Percentiles rank a stretch among this genome's conserved stretches.
Evolutionary conservation across 208 protist species (phyloP).

Genomic region (Trypanosoma avium): DNA sequence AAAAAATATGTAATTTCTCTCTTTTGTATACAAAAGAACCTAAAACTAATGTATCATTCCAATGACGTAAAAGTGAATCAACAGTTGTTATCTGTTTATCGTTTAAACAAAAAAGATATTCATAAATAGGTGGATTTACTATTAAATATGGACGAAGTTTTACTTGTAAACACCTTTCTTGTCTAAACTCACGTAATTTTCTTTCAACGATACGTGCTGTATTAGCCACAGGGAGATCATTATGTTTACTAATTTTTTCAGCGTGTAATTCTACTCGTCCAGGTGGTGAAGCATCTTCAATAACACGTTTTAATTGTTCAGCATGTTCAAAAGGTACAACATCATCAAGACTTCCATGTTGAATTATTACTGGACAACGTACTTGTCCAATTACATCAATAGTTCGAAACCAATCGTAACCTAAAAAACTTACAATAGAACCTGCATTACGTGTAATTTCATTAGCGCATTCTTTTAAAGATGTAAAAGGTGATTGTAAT

Average conservation of each 20-base stretch:
- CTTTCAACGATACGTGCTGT: slow-evolving; percentile 54
- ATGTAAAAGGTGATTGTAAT: slow-evolving; percentile 75
- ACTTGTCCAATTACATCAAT: slow-evolving; percentile 78
- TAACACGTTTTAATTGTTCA: slow-evolving; percentile 45
- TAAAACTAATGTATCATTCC: slow-evolving; percentile 35
- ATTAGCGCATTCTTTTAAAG: slow-evolving; percentile 75
- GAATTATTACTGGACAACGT: slow-evolving; percentile 73
- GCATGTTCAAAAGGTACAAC: slow-evolving; percentile 73
- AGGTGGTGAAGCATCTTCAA: slow-evolving; percentile 42
- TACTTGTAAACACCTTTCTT: slow-evolving; percentile 38
- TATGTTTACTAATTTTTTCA: slow-evolving; percentile 70
- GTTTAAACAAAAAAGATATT: slow-evolving; percentile 45
- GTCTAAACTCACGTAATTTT: slow-evolving; percentile 28
- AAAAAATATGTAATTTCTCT: slow-evolving; percentile 51
- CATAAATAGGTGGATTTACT: slow-evolving; percentile 56
- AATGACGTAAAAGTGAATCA: slow-evolving; percentile 28
- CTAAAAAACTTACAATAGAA: slow-evolving; percentile 66
- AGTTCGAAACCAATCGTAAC: slow-evolving; percentile 84
- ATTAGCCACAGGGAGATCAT: slow-evolving; percentile 60
- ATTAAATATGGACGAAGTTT: slow-evolving; percentile 25
- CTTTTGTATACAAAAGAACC: slow-evolving; percentile 31
- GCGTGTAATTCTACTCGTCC: slow-evolving; percentile 60
- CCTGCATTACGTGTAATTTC: slow-evolving; percentile 57
- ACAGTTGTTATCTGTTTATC: slow-evolving; percentile 26
- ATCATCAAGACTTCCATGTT: slow-evolving; percentile 79